Base-by-base conservation (phyloP, 306 rosid species). In the Sicyos baderoa region DNA sequence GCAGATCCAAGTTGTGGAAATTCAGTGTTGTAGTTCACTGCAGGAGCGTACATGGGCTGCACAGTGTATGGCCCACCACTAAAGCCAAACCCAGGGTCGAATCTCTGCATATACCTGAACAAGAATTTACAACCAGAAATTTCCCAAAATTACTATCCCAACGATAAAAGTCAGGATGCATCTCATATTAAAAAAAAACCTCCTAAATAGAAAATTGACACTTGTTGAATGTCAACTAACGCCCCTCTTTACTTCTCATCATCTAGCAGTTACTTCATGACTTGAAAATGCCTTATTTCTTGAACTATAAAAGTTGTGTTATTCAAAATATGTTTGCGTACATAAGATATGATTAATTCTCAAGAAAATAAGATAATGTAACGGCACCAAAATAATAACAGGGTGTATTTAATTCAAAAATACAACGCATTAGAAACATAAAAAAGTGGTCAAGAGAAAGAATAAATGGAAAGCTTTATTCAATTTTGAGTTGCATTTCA, bases 81-180 rank as follows among this genome's bases (percentile, higher is more conserved):
- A 83, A 89, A 89, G 69, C 98, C 96, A 79, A 93, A 93, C 47
- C 98, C 97, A 54, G 98, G 97, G 80, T 89, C 98, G 59, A 89
- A 93, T 81, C 97, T 89, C 80, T 93, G 98, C 94, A 86, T 65
- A 74, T 93, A 93, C 91, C 98, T 93, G 84, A 63, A 49, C 15
- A 74, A 49, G 68, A 75, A 56, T 68, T 81, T 70, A 67, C 35
- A 50, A 71, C 18, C 37, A 53, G 44, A 61, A 25, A 62, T n/a
- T 64, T 65, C 23, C 35, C 55, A 21, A 54, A 68, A 18, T 54
- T 15, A 15, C 32, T 47, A 66, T 42, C 44, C 52, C 71, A 9
- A 22, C 5, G 8, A 66, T 47, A 48, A 47, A 47, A 22, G 3
- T 45, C 15, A 7, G 8, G 16, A 48, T 47, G 56, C 29, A 15